Percentiles rank a stretch among this genome's conserved stretches.
These are phyloP conservation scores for Blastobotrys ciferrii DNA, from an alignment of 1,139 yeast genomes.

Conservation along the genomic window DNA sequence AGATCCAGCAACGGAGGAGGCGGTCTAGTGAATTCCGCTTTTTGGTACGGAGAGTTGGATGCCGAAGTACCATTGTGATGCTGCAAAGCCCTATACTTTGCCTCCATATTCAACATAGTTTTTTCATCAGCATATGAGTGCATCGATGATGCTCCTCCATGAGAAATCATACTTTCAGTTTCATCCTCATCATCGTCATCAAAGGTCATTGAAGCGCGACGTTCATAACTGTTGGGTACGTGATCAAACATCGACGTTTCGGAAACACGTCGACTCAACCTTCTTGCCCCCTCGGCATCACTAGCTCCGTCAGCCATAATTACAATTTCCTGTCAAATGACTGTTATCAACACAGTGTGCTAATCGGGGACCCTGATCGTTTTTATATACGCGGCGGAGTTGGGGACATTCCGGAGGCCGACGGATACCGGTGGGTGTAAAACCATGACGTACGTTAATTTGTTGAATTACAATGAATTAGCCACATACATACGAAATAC, in stretches of 20 bases:
- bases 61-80: constrained; percentile 6
- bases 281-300: background rate
- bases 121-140: constrained; percentile 66
- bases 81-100: constrained; percentile 60
- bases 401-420: background rate
- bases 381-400: constrained; percentile 3
- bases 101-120: constrained; percentile 64
- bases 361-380: background rate
- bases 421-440: constrained; percentile 8
- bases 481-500: no score
- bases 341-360: background rate
- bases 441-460: no score
- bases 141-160: constrained; percentile 21
- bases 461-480: no score
- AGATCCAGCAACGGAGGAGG: constrained; percentile 28
- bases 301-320: constrained; percentile 1
- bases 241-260: constrained; percentile 5
- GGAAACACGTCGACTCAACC: background rate
- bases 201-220: constrained; percentile 4
- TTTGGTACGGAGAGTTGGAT: constrained; percentile 11
- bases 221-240: background rate
- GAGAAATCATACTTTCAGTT: constrained; percentile 17
- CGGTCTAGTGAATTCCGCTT: constrained; percentile 28
- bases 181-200: constrained; percentile 18
- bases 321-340: background rate